A percentile compares a stretch with the other conserved stretches of the same genome.
Evolutionary conservation across 305 asterid genomes (phyloP).

Genomic region (Caryopteris hybrid): DNA sequence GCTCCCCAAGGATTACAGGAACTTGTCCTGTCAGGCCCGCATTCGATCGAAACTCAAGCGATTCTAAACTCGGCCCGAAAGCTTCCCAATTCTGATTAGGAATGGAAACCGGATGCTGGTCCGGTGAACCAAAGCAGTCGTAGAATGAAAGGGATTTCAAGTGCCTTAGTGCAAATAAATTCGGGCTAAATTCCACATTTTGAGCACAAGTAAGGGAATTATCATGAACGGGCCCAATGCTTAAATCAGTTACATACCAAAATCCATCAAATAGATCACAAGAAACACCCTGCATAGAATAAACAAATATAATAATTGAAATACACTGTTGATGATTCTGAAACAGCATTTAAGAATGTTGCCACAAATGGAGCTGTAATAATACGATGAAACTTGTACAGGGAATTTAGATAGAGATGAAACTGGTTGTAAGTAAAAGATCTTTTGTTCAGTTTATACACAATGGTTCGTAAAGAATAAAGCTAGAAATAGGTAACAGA

Average conservation of each 20-base stretch:
- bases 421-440: background rate
- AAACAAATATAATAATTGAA: background rate
- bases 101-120: constrained; percentile 31
- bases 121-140: constrained; percentile 51
- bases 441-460: background rate
- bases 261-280: constrained; percentile 79
- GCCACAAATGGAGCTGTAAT: background rate
- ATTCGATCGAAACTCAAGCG: constrained; percentile 69
- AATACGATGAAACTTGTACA: background rate
- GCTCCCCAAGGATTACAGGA: constrained; percentile 49
- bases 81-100: constrained; percentile 51
- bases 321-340: background rate
- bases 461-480: constrained; percentile 5
- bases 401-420: background rate
- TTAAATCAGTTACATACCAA: constrained; percentile 82
- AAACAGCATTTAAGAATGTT: background rate
- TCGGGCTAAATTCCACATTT: constrained; percentile 43
- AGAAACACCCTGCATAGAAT: constrained; percentile 65
- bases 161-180: constrained; percentile 59
- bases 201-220: constrained; percentile 74
- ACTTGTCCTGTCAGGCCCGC: constrained; percentile 59
- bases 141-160: constrained; percentile 70
- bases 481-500: constrained; percentile 26
- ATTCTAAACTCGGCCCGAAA: constrained; percentile 43
- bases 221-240: constrained; percentile 78